Conservation (phyloP, 2,329 filamentous ascomycete species). For the Claviceps capensis region DNA sequence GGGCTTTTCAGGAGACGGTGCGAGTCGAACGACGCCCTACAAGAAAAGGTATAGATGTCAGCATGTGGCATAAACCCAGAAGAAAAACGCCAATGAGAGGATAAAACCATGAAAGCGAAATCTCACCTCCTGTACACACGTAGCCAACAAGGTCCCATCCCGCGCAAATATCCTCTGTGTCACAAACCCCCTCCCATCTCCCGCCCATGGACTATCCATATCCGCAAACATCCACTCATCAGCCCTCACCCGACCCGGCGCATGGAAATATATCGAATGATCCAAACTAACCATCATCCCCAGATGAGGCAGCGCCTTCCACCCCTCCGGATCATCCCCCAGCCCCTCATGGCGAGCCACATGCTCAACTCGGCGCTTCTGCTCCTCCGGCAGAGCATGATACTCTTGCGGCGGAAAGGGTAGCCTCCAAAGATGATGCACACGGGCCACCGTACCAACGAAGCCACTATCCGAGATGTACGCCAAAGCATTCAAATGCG, state of each 20-base stretch:
- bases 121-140: slow-evolving; percentile 64
- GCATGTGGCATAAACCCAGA: no score
- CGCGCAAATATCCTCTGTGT: slow-evolving; percentile 58
- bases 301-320: slow-evolving; percentile 27
- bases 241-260: slow-evolving; percentile 41
- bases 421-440: slow-evolving; percentile 70
- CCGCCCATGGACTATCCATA: slow-evolving; percentile 70
- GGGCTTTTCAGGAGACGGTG: background rate
- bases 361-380: slow-evolving; percentile 23
- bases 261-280: slow-evolving; percentile 58
- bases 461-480: slow-evolving; percentile 93
- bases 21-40: slow-evolving; percentile 5
- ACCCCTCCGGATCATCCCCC: slow-evolving; percentile 29
- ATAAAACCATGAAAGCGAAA: background rate
- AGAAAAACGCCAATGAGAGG: background rate
- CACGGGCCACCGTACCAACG: slow-evolving; percentile 72
- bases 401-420: slow-evolving; percentile 40
- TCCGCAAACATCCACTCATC: slow-evolving; percentile 71
- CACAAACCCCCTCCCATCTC: slow-evolving; percentile 63
- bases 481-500: slow-evolving; percentile 75
- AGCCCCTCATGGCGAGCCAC: slow-evolving; percentile 23
- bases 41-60: no score
- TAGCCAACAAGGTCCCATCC: slow-evolving; percentile 62
- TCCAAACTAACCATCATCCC: slow-evolving; percentile 82
- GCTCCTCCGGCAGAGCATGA: slow-evolving; percentile 31